These are phyloP conservation scores for Boletellus emodensis DNA, from an alignment of 768 basidiomycete species.

Conservation along the genomic window DNA sequence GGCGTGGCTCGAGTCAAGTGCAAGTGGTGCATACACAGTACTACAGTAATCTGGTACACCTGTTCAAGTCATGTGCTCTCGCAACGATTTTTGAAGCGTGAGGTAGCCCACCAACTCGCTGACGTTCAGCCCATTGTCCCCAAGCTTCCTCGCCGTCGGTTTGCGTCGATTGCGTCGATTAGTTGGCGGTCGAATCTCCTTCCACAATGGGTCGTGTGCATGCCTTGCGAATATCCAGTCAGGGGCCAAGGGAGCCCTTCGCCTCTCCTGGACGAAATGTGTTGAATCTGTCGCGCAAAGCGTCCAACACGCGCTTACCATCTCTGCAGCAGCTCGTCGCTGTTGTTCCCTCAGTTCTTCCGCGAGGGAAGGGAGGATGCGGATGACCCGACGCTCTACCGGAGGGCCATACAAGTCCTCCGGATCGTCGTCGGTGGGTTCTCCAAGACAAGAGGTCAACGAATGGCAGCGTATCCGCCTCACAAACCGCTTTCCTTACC, in stretches of 20 bases:
- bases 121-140: constrained; percentile 10
- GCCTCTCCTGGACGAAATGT: constrained; percentile 11
- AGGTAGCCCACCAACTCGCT: constrained; percentile 17
- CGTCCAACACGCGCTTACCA: constrained; percentile 11
- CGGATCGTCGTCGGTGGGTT: constrained; percentile 14
- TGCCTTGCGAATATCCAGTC: constrained; percentile 24
- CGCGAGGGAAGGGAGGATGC: constrained; percentile 24
- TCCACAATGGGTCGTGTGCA: constrained; percentile 18
- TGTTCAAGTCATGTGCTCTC: constrained; percentile 8
- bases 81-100: constrained; percentile 13
- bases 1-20: neutral
- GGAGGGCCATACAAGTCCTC: constrained; percentile 29
- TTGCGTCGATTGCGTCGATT: constrained; percentile 16
- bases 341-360: constrained; percentile 25
- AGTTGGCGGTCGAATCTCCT: neutral
- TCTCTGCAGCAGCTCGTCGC: constrained; percentile 9
- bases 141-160: constrained; percentile 10
- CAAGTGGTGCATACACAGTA: neutral
- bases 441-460: no score
- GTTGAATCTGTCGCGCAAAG: neutral
- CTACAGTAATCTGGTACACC: neutral
- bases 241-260: constrained; percentile 16
- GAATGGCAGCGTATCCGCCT: neutral
- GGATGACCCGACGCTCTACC: constrained; percentile 23
- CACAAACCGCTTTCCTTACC: neutral